A percentile compares a stretch with the other conserved stretches of the same genome.
These are phyloP conservation scores for Diaporthe capsici DNA, from an alignment of 2,329 filamentous ascomycete genomes.

Conservation along the genomic window DNA sequence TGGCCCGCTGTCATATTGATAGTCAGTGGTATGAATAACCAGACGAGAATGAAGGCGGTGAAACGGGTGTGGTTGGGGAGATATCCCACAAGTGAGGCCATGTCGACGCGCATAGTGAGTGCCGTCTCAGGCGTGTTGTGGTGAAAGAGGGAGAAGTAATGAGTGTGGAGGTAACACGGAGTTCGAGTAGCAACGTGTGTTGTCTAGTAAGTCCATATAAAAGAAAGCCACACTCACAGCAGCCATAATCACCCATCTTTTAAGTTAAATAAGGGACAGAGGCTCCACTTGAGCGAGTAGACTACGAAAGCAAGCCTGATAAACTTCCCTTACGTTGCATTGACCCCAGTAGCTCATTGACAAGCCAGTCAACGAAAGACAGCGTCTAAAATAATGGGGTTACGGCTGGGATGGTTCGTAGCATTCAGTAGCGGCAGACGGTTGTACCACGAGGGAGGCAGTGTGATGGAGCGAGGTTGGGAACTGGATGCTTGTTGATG, in stretches of 20 bases:
- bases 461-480: background rate
- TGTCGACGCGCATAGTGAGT: background rate
- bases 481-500: constrained; percentile 6
- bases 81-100: background rate
- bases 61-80: background rate
- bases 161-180: background rate
- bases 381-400: background rate
- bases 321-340: background rate
- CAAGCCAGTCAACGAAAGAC: background rate
- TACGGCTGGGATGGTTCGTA: constrained; percentile 1
- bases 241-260: constrained; percentile 29
- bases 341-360: background rate
- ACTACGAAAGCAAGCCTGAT: background rate
- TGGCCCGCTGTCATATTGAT: constrained; percentile 1
- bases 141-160: background rate
- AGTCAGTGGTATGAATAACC: constrained; percentile 7
- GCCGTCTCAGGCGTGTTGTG: background rate
- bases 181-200: background rate
- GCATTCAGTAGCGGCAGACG: background rate
- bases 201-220: background rate
- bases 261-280: background rate
- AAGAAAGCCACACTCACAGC: background rate
- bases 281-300: background rate
- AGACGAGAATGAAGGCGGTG: background rate
- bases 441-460: background rate